These are phyloP conservation scores for Penicillium sp. DNA, from an alignment of 2,329 filamentous ascomycete genomes.

Conservation along the genomic window DNA sequence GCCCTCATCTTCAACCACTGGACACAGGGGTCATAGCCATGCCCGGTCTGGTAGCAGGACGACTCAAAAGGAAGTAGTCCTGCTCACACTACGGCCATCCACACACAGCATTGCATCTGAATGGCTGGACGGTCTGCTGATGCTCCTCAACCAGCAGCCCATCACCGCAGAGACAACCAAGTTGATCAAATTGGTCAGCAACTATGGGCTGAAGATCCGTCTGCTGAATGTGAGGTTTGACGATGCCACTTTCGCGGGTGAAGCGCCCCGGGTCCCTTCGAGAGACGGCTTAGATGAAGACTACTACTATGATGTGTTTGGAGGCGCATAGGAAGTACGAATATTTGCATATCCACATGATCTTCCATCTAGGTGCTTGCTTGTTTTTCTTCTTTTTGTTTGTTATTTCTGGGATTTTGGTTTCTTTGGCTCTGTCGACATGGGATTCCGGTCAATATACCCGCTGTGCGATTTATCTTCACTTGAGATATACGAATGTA, in stretches of 20 bases:
- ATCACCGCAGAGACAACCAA: conserved; percentile 97
- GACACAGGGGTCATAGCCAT: conserved; percentile 37
- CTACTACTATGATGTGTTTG: conserved; percentile 82
- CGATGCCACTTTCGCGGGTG: conserved; percentile 67
- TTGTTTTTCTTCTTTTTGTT: not conserved
- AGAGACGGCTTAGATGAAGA: conserved; percentile 85
- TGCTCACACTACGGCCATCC: conserved; percentile 79
- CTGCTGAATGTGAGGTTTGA: conserved; percentile 89
- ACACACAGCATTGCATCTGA: conserved; percentile 84
- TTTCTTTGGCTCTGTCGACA: too few species aligned
- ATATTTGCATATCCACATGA: not conserved
- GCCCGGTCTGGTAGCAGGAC: conserved; percentile 34
- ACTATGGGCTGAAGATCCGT: conserved; percentile 90
- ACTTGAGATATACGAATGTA: not conserved
- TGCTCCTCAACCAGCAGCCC: conserved; percentile 91
- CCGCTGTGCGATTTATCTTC: conserved; percentile 8
- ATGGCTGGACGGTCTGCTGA: conserved; percentile 92
- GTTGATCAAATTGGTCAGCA: conserved; percentile 77
- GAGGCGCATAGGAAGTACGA: conserved; percentile 29
- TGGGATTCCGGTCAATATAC: conserved; percentile 11
- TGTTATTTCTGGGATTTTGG: not conserved
- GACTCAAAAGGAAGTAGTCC: conserved; percentile 63
- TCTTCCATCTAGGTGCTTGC: not conserved
- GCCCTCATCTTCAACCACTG: conserved; percentile 23
- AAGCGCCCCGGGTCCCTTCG: conserved; percentile 73